Percentiles rank a stretch among this genome's conserved stretches.
Conservation (phyloP, 2,329 filamentous ascomycete species). For the Dothistroma septosporum region DNA sequence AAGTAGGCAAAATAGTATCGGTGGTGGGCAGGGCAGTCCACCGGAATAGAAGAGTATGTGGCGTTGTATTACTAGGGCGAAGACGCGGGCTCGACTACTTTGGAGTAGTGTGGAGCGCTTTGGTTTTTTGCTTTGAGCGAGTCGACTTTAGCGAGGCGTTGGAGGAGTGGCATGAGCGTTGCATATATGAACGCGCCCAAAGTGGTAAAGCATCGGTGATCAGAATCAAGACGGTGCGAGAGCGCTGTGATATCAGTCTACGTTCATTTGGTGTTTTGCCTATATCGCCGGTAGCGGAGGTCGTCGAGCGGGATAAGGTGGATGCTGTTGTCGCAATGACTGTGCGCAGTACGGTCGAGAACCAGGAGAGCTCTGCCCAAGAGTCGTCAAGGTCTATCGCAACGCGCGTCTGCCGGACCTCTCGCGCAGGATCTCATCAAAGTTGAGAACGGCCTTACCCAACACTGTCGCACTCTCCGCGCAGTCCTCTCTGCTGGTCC, state of each 20-base stretch:
- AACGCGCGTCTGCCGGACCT: conserved; percentile 1
- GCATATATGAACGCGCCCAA: background rate
- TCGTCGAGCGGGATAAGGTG: too few species aligned
- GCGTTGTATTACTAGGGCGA: background rate
- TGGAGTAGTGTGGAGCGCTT: background rate
- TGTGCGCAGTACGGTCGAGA: too few species aligned
- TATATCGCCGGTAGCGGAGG: too few species aligned
- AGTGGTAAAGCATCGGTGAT: background rate
- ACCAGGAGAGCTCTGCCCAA: too few species aligned
- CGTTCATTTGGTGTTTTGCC: conserved; percentile 31
- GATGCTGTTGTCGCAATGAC: too few species aligned
- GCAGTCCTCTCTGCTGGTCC: conserved; percentile 29
- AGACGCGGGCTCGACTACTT: background rate
- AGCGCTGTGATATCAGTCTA: background rate
- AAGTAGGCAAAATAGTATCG: conserved; percentile 7
- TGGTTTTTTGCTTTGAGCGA: background rate
- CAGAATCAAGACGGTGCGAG: background rate
- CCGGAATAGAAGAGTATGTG: background rate
- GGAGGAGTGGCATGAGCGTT: background rate
- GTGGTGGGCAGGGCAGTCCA: background rate
- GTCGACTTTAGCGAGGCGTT: background rate
- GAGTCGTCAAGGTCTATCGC: too few species aligned
- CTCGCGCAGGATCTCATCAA: conserved; percentile 26
- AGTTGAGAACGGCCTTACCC: conserved; percentile 29
- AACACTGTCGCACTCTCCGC: conserved; percentile 27